Base-by-base conservation (phyloP, 495 filamentous ascomycete species). In the Sabuloglossum arenarium region DNA sequence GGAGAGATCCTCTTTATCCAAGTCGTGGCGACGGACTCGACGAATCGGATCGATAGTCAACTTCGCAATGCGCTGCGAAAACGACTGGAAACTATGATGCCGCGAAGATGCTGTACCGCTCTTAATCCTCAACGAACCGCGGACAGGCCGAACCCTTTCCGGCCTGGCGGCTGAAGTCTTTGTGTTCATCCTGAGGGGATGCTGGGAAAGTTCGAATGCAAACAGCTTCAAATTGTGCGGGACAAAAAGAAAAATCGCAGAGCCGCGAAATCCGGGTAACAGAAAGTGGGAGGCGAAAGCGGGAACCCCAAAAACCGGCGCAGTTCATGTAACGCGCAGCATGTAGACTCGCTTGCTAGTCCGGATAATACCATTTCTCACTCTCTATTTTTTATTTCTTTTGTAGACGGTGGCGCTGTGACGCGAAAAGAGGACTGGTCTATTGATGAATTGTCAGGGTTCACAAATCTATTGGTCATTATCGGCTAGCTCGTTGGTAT, bases 21-120 rank as follows among this genome's bases (percentile, higher is more conserved):
- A 80, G 63, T 86, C 86, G 64, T 85, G 76, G 56, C 80, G 80
- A 66, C 88, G 86, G 60, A 87, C 82, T 69, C 79, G 79, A 61
- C 89, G 85, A 60, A 96, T 78, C 23, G 91, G 90, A 63, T 97
- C 89, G 71, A 99, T 84, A 64, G 79, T 89, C 66, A 97, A 74
- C 67, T 91, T 95, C 60, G 88, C 79, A 64, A 99, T 86, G 65
- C 95, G 94, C 67, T 81, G 73, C 34, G 85, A 88, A 69, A 99
- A 99, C 51, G 81, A 79, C 71, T 99, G 85, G 76, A 87, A 97
- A 67, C 84, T 76, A 66, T 94, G 85, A 30, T 82, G 80, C 61
- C 85, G 88, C 59, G 80, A 80, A 30, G 88, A 84, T 59, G 73
- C 71, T 9, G 88, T 94, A 59, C 78, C 70, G 9, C 73, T 61